Evolutionary conservation across 2,329 filamentous ascomycete species (phyloP).

Genomic region (Penicillium olsonii): DNA sequence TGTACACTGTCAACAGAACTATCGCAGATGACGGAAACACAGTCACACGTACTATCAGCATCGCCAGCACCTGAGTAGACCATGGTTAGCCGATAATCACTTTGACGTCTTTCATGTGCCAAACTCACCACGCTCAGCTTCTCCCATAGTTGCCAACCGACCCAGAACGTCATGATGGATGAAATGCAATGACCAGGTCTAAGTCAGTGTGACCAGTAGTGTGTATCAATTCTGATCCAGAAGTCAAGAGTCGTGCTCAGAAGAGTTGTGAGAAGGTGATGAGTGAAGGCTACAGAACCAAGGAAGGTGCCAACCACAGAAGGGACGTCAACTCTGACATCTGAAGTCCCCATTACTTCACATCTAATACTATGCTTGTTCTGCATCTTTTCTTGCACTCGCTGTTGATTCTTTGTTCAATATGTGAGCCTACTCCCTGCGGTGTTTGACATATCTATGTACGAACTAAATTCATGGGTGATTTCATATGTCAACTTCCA

Average conservation of each 20-base stretch:
- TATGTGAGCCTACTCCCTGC: too few species aligned
- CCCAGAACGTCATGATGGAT: conserved; percentile 57
- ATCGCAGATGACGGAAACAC: background rate
- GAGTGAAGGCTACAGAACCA: too few species aligned
- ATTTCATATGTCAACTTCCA: too few species aligned
- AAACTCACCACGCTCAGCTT: conserved; percentile 82
- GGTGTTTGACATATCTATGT: too few species aligned
- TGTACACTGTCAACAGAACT: conserved; percentile 32
- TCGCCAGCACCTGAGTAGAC: conserved; percentile 66
- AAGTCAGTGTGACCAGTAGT: background rate
- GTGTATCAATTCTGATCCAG: too few species aligned
- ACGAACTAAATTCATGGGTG: too few species aligned
- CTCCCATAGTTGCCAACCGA: conserved; percentile 78
- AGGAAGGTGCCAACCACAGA: background rate
- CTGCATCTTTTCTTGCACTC: background rate
- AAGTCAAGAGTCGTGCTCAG: too few species aligned
- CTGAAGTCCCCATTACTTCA: too few species aligned
- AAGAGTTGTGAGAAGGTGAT: background rate
- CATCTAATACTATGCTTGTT: too few species aligned
- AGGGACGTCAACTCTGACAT: background rate
- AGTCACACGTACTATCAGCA: conserved; percentile 59
- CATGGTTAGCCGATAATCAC: conserved; percentile 15
- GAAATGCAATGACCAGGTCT: background rate
- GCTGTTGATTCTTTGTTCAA: background rate
- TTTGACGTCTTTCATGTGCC: background rate